Conservation (phyloP, 2,329 filamentous ascomycete species). For the Penicillium sp. region DNA sequence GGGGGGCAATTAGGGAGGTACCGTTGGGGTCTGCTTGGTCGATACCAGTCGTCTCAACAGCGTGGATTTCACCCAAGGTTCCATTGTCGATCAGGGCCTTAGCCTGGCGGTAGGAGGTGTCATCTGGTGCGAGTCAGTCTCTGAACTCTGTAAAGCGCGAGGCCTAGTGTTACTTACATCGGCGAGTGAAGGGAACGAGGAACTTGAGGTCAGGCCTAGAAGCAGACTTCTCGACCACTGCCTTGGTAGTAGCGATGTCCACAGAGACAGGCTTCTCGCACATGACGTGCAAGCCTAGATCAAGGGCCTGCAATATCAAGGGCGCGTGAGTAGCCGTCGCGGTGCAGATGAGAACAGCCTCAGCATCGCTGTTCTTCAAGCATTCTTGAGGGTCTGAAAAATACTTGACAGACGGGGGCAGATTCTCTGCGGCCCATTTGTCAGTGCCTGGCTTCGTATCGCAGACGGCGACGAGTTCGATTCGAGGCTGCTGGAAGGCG, state of each 20-base stretch:
- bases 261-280: constrained; percentile 14
- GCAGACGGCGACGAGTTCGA: constrained; percentile 30
- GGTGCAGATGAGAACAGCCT: constrained; percentile 12
- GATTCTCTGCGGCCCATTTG: constrained; percentile 27
- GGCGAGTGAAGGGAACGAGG: constrained; percentile 13
- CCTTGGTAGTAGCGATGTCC: constrained; percentile 11
- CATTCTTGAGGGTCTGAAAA: constrained; percentile 12
- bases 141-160: neutral
- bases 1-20: neutral
- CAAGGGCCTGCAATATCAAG: constrained; percentile 12
- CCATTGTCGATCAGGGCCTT: constrained; percentile 11
- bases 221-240: constrained; percentile 12
- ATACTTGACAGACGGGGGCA: constrained; percentile 9
- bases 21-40: constrained; percentile 12
- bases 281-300: constrained; percentile 11
- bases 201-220: constrained; percentile 12
- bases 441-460: constrained; percentile 28
- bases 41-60: constrained; percentile 12
- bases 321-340: constrained; percentile 13
- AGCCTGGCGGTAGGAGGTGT: constrained; percentile 10
- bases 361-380: constrained; percentile 9
- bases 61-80: constrained; percentile 10
- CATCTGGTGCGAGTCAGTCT: constrained; percentile 5
- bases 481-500: constrained; percentile 29
- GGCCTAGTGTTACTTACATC: constrained; percentile 7